Percentiles rank a stretch among this genome's conserved stretches.
Conservation (phyloP, 306 rosid genomes). For the Carpinus fangiana region DNA sequence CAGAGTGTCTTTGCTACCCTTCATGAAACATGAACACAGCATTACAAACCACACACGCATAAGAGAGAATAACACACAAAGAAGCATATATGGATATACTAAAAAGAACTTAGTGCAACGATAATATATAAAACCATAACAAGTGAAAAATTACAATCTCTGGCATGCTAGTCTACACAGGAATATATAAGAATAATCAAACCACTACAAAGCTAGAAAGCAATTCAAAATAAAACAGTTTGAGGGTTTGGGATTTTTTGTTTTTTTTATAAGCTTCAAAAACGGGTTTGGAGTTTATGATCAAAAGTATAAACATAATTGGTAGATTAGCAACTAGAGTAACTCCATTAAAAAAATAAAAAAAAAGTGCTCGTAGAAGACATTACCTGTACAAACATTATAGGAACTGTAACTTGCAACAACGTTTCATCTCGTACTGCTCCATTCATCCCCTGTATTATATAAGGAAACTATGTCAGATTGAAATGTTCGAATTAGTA, state of each 20-base stretch:
- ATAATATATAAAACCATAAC: conserved; percentile 7
- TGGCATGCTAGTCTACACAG: not conserved
- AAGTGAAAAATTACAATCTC: conserved; percentile 12
- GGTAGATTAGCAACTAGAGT: conserved; percentile 1
- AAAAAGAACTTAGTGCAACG: not conserved
- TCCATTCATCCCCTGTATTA: conserved; percentile 75
- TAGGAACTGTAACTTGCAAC: conserved; percentile 62
- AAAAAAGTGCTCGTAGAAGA: conserved; percentile 2
- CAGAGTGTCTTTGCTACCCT: conserved; percentile 84
- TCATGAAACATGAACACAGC: conserved; percentile 22
- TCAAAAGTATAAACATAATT: not conserved
- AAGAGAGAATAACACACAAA: conserved; percentile 15
- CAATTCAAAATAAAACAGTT: not conserved
- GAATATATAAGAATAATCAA: not conserved
- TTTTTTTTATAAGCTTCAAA: too few relatives aligned
- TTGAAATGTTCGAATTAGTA: not conserved
- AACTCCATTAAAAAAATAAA: conserved; percentile 1
- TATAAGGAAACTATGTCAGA: conserved; percentile 19
- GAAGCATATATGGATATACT: conserved; percentile 2
- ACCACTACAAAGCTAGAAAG: not conserved
- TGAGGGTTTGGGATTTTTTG: not conserved
- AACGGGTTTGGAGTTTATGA: not conserved
- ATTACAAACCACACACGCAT: conserved; percentile 4
- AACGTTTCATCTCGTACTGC: conserved; percentile 72
- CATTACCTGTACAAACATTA: conserved; percentile 85